Evolutionary conservation across 2,329 filamentous ascomycete genomes (phyloP).

Genomic region (Myrmaecium sp.): DNA sequence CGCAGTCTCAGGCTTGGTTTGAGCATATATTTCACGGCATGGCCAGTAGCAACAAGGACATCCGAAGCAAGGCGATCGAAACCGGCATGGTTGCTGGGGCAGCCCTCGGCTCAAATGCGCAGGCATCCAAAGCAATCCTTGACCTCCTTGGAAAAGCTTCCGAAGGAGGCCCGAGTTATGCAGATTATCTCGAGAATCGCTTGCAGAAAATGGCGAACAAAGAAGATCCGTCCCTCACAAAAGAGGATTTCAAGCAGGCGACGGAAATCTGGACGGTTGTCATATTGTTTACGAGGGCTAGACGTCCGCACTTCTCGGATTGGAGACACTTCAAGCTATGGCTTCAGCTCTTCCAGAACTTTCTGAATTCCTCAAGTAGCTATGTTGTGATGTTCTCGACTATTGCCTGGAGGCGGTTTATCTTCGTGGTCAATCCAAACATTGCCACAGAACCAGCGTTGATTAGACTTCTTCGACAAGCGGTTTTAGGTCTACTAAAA

Average conservation of each 20-base stretch:
- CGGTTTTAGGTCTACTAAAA: slow-evolving; percentile 54
- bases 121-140: slow-evolving; percentile 47
- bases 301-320: slow-evolving; percentile 38
- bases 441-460: slow-evolving; percentile 36
- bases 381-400: slow-evolving; percentile 55
- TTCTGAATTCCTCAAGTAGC: slow-evolving; percentile 64
- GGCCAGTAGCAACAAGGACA: slow-evolving; percentile 61
- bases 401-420: slow-evolving; percentile 69
- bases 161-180: slow-evolving; percentile 43
- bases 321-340: slow-evolving; percentile 64
- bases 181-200: slow-evolving; percentile 49
- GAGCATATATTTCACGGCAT: slow-evolving; percentile 68
- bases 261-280: slow-evolving; percentile 82
- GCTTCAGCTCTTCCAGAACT: slow-evolving; percentile 63
- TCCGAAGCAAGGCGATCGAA: slow-evolving; percentile 55
- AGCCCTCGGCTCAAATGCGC: slow-evolving; percentile 49
- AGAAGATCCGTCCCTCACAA: slow-evolving; percentile 23
- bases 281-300: slow-evolving; percentile 53
- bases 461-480: slow-evolving; percentile 45
- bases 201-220: slow-evolving; percentile 52
- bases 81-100: slow-evolving; percentile 57
- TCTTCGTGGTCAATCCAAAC: slow-evolving; percentile 55
- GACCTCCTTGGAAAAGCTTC: slow-evolving; percentile 40
- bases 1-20: slow-evolving; percentile 59
- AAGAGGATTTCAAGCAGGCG: slow-evolving; percentile 46